Conservation (phyloP, 2,329 filamentous ascomycete genomes). For the Zelopaecilomyces penicillatus region DNA sequence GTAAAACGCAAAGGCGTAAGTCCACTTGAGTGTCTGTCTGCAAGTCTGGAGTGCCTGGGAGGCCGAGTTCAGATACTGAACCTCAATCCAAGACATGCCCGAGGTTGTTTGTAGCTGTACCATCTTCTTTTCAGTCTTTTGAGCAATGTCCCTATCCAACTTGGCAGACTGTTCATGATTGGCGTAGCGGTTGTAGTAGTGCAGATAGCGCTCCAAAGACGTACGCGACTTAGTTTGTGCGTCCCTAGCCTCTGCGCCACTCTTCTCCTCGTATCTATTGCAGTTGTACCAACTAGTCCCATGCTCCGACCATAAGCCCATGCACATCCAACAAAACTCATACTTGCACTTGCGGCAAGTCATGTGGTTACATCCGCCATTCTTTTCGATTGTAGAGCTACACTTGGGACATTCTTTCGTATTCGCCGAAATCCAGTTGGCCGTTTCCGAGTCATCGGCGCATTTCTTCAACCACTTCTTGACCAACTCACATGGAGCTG, state of each 20-base stretch:
- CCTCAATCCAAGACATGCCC: conserved; percentile 98
- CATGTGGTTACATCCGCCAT: conserved; percentile 97
- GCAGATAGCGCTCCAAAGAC: conserved; percentile 88
- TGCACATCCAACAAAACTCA: conserved; percentile 99
- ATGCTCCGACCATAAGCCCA: conserved; percentile 97
- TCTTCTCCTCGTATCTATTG: conserved; percentile 95
- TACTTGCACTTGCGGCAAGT: conserved; percentile 92
- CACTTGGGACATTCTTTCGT: conserved; percentile 98
- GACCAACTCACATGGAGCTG: conserved; percentile 81
- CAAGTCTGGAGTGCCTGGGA: conserved; percentile 92
- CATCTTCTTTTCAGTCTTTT: conserved; percentile 99
- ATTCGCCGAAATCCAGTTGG: conserved; percentile 98
- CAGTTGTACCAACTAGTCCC: conserved; percentile 99
- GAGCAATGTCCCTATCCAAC: conserved; percentile 89
- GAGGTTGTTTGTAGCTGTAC: conserved; percentile 87
- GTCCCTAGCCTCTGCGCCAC: conserved; percentile 79
- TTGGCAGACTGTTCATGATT: conserved; percentile 98
- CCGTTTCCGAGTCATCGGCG: conserved; percentile 94
- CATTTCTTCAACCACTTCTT: conserved; percentile 98
- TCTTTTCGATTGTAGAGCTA: conserved; percentile 97
- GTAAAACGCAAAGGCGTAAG: conserved; percentile 97
- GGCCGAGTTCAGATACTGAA: conserved; percentile 90
- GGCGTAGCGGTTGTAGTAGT: conserved; percentile 98
- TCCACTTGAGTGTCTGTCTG: conserved; percentile 98
- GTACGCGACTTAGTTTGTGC: conserved; percentile 86